These are phyloP conservation scores for Septoria petroselini DNA, from an alignment of 2,329 filamentous ascomycete species.

Conservation along the genomic window DNA sequence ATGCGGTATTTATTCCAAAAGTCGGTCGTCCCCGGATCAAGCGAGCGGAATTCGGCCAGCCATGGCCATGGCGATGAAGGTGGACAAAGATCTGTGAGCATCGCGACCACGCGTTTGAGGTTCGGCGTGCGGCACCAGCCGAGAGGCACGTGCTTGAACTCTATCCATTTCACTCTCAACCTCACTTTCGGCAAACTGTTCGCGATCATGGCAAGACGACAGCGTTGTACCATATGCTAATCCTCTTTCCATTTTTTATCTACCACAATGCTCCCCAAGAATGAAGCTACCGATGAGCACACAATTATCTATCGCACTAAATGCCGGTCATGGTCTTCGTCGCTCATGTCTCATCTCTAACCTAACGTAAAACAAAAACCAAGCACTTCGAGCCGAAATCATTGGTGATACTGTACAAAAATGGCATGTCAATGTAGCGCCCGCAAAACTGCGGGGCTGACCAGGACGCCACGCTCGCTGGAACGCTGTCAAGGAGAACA, in stretches of 20 bases:
- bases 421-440: background rate
- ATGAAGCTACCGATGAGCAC: background rate
- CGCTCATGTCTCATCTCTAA: conserved; percentile 21
- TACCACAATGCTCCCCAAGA: background rate
- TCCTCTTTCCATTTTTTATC: background rate
- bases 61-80: conserved; percentile 14
- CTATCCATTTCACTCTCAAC: background rate
- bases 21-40: conserved; percentile 5
- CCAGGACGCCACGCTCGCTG: conserved; percentile 15
- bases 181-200: background rate
- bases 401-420: conserved; percentile 18
- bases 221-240: background rate
- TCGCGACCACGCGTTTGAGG: conserved; percentile 6
- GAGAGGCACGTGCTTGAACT: background rate
- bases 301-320: background rate
- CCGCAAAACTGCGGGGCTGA: background rate
- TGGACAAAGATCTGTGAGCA: background rate
- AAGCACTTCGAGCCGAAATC: background rate
- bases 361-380: background rate
- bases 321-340: conserved; percentile 14
- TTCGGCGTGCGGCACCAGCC: background rate
- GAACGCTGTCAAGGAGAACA: conserved; percentile 16
- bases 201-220: background rate
- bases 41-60: conserved; percentile 2
- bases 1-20: conserved; percentile 19